Evolutionary conservation across 805 yeast species (phyloP).

Genomic region (Danielozyma ontarioensis): DNA sequence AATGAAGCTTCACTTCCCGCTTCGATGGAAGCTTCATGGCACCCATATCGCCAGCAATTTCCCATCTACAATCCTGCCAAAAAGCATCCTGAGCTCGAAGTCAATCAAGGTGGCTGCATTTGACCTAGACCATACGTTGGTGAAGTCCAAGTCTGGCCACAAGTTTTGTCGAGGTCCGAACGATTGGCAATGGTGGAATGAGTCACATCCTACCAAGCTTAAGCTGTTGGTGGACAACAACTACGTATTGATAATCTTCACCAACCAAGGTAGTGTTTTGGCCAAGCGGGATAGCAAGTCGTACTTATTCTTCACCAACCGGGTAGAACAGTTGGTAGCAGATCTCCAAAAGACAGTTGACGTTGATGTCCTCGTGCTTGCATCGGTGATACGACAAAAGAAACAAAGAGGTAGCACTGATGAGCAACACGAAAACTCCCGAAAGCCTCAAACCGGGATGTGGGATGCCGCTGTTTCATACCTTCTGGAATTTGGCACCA

Average conservation of each 20-base stretch:
- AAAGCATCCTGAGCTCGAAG: neutral
- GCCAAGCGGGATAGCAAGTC: constrained; percentile 31
- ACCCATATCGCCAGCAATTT: constrained; percentile 41
- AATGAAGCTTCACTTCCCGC: too few species aligned
- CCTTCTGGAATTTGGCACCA: constrained; percentile 12
- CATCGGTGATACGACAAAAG: constrained; percentile 34
- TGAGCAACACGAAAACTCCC: constrained; percentile 32
- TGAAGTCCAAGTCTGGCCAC: constrained; percentile 57
- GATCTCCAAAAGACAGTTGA: constrained; percentile 16
- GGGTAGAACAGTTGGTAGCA: constrained; percentile 34
- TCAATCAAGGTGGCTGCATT: constrained; percentile 56
- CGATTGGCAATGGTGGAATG: constrained; percentile 67
- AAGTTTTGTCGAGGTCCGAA: constrained; percentile 51
- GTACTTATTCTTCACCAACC: constrained; percentile 34
- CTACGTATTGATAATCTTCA: constrained; percentile 59
- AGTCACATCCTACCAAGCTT: constrained; percentile 14
- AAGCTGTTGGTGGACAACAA: constrained; percentile 14
- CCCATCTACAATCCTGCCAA: constrained; percentile 19
- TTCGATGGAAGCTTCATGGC: constrained; percentile 28
- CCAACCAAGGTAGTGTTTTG: constrained; percentile 78
- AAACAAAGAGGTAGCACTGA: constrained; percentile 18
- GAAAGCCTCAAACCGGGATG: constrained; percentile 84
- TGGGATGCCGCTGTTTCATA: constrained; percentile 50
- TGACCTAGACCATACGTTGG: constrained; percentile 81
- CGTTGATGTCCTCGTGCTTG: constrained; percentile 43